Percentiles rank a stretch among this genome's conserved stretches.
Evolutionary conservation across 2,329 filamentous ascomycete genomes (phyloP).

Genomic region (Aspergillus fischeri): DNA sequence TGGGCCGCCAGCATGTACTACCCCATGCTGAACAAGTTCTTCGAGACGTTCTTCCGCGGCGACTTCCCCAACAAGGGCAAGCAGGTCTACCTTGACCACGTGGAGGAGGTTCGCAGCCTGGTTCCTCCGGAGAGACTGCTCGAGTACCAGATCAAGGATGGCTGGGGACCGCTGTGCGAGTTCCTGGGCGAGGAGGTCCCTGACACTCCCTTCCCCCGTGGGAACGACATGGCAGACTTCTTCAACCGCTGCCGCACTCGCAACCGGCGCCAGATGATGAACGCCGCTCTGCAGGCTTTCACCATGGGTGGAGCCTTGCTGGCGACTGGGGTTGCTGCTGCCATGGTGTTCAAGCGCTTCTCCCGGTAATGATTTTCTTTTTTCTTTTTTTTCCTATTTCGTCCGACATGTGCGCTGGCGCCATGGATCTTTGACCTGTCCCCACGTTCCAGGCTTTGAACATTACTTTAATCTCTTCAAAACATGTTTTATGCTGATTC

Average conservation of each 20-base stretch:
- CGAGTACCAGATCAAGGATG: conserved; percentile 52
- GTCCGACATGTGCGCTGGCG: conserved; percentile 22
- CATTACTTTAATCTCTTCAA: background rate
- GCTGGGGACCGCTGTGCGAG: conserved; percentile 53
- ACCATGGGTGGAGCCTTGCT: conserved; percentile 48
- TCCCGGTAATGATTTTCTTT: conserved; percentile 18
- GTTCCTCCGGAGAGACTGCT: conserved; percentile 49
- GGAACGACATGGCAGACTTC: conserved; percentile 53
- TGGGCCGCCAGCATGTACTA: conserved; percentile 67
- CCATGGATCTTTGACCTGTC: conserved; percentile 4
- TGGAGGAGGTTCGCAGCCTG: conserved; percentile 48
- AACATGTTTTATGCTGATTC: background rate
- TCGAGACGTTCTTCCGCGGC: conserved; percentile 63
- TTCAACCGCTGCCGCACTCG: conserved; percentile 51
- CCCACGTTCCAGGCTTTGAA: background rate
- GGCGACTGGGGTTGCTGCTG: conserved; percentile 41
- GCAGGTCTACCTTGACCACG: conserved; percentile 56
- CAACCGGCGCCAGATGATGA: conserved; percentile 55
- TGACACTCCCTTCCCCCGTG: conserved; percentile 48
- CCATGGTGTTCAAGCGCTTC: conserved; percentile 40
- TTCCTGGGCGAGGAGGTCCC: conserved; percentile 52
- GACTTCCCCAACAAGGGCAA: conserved; percentile 65
- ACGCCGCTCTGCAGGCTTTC: conserved; percentile 49
- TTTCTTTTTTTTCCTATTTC: conserved; percentile 1
- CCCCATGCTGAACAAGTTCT: conserved; percentile 67